Percentiles rank a stretch among this genome's conserved stretches.
Conservation (phyloP, 441 rosid genomes). For the Eutrema salsugineum region DNA sequence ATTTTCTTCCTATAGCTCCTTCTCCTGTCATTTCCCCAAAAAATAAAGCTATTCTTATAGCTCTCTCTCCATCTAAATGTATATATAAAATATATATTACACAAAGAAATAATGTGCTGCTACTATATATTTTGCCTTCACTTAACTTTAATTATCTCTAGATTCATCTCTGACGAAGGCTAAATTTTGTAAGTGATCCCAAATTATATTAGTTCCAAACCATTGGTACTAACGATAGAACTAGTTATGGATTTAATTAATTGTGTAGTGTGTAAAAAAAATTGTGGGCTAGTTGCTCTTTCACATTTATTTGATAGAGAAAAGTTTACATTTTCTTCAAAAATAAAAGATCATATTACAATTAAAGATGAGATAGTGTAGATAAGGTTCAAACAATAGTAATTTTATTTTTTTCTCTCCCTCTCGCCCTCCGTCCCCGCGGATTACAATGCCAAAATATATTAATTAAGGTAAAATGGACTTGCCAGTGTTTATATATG, state of each 20-base stretch:
- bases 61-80: background rate
- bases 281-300: too few relatives aligned
- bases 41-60: background rate
- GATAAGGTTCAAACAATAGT: background rate
- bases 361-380: background rate
- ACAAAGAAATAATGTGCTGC: too few relatives aligned
- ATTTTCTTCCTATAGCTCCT: conserved; percentile 71
- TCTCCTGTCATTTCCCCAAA: conserved; percentile 58
- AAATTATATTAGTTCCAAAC: too few relatives aligned
- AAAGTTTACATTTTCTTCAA: background rate
- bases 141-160: too few relatives aligned
- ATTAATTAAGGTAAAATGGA: background rate
- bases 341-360: background rate
- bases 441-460: background rate
- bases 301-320: too few relatives aligned
- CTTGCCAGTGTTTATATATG: background rate
- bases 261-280: too few relatives aligned
- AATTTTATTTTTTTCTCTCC: too few relatives aligned
- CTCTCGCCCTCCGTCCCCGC: background rate
- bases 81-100: background rate
- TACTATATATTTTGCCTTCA: too few relatives aligned
- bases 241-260: too few relatives aligned
- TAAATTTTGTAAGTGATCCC: too few relatives aligned
- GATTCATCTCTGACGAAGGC: too few relatives aligned
- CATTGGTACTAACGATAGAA: too few relatives aligned